These are phyloP conservation scores for Selaginella tamariscina DNA, from an alignment of 75 land plant genomes.

Conservation along the genomic window DNA sequence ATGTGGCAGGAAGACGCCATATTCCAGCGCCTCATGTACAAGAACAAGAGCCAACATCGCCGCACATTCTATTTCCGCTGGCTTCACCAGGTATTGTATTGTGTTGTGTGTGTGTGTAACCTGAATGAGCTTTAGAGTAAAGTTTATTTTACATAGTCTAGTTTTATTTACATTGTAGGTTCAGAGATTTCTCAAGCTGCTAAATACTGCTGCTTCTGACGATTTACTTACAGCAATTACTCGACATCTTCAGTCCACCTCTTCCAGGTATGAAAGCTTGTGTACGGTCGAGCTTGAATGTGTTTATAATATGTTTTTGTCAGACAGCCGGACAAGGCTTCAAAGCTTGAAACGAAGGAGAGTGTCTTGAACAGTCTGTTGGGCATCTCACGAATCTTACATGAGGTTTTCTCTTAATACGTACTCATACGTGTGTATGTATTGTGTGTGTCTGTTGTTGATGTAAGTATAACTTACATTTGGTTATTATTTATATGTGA, in stretches of 20 bases:
- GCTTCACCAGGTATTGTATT: constrained; percentile 1
- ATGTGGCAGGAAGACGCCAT: neutral
- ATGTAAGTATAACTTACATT: neutral
- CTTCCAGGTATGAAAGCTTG: too few relatives aligned
- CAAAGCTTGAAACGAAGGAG: neutral
- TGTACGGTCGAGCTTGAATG: too few relatives aligned
- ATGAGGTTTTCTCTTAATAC: neutral
- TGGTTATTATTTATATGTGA: too few relatives aligned
- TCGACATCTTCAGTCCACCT: neutral
- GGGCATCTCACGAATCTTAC: neutral
- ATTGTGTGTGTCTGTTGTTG: too few relatives aligned
- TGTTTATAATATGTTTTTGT: neutral
- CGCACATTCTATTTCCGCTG: neutral
- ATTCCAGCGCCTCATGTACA: neutral
- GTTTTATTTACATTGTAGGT: neutral
- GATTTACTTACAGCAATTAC: neutral
- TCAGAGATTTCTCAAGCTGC: neutral
- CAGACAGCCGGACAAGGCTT: neutral
- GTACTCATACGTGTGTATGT: too few relatives aligned
- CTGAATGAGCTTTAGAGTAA: too few relatives aligned
- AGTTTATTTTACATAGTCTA: neutral
- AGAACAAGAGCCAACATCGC: neutral
- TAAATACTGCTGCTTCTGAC: neutral
- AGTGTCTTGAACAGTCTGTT: neutral
- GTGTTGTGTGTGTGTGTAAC: too few relatives aligned